Evolutionary conservation across 202 grass and related monocot species (phyloP), one percentile per base, ranked within the genome.

Genomic region (Saccharum hybrid): DNA sequence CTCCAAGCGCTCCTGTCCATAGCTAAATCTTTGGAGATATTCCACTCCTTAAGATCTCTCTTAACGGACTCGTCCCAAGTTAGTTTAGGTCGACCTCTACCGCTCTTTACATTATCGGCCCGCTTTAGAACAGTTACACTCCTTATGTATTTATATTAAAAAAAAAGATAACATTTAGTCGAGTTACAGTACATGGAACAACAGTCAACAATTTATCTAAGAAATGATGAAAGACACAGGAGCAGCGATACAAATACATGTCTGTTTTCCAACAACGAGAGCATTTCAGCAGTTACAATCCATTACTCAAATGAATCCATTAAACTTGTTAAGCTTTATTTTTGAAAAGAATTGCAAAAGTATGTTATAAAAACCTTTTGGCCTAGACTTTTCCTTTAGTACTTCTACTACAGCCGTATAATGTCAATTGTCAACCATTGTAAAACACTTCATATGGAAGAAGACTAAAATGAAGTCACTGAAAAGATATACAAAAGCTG

Each of bases 401-500:
- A 21, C 14, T 59, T 39, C 5, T 51, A 19, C 51, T 54, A 54
- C 60, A 72, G 36, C 46, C 9, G 66, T 40, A 62, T 67, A 22
- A 74, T 54, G 51, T 54, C 51, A 51, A 51, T 51, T 13, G 13
- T 72, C n/a, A 18, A 73, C 70, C 14, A 19, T 33, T 73, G 43
- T 19, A 19, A 73, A 54, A n/a, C 42, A 83, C 38, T 51, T 14
- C 31, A 4, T 45, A 65, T 72, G 78, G 41, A 74, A 40, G 7
- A 68, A 30, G 18, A 84, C 36, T 69, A 59, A 54, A 40, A 74
- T 30, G 7, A 21, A 66, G 46, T 8, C 28, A 76, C 40, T 60
- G 26, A 67, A 74, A 83, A 36, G 45, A 51, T 9, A 72, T 13
- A 60, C 43, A 34, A 7, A 30, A 66, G 51, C 60, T 66, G 21